Evolutionary conservation across 169 alveolate genomes (phyloP), one percentile per base, ranked within the genome.

Genomic region (Plasmodium ovale): DNA sequence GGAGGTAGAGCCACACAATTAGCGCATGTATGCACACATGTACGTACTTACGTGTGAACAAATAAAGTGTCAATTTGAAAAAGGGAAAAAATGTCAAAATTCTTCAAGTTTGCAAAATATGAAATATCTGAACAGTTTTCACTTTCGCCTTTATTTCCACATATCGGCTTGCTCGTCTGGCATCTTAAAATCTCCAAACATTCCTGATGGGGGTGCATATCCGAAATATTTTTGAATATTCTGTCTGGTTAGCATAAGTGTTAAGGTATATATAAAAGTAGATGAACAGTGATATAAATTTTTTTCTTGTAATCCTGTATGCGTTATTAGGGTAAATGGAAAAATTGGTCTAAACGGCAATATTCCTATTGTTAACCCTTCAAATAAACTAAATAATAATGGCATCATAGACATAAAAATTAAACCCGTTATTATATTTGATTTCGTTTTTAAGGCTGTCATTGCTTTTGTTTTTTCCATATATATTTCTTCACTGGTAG

Each of bases 341-440:
- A 85, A 87, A 31, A 94, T 51, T 21, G 96, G 96, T 60, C 51
- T 91, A 87, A 94, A 94, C n/a, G 96, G 96, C 44, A 94, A 87
- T 64, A 92, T 91, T 37, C 94, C 96, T 33, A 94, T 88, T 54
- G 92, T 87, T 77, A 92, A 73, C 37, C 93, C 94, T 87, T 94
- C 96, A 84, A 94, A 94, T 74, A 89, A 72, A 92, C 96, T 94
- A 94, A 94, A 92, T 33, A 92, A 84, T 58, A 92, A 60, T 14
- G 94, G 94, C 96, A 94, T 94, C 65, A 94, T 74, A 33, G 89
- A 88, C 95, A 94, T 93, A 85, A 95, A 93, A 31, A 93, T 60
- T 73, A 92, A 87, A 42, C 97, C 95, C 14, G 91, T 94, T 88
- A 88, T 92, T 93, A 72, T 19, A 85, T 85, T 85, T 25, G 91